Base-by-base conservation (phyloP, 2,329 filamentous ascomycete genomes). In the Esteya vermicola region DNA sequence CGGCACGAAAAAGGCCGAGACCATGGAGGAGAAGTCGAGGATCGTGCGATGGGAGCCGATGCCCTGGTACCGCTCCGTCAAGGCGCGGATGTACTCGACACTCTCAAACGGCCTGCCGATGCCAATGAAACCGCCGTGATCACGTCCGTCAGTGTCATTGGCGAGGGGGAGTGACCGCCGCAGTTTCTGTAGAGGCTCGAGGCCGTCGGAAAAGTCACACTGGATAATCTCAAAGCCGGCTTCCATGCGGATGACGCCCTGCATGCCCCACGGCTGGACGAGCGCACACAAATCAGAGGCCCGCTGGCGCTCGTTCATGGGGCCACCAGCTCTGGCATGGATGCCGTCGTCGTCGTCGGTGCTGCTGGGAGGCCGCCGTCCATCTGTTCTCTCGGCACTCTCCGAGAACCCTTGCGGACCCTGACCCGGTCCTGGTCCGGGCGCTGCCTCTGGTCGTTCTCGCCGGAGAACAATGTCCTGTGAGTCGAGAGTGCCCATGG, bases 401-500 rank as follows among this genome's bases (percentile, higher is more conserved):
- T 31, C 13, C n/a, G n/a, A n/a, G n/a, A n/a, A 14, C 27, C n/a
- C 12, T 30, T 14, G 28, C 9, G 10, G 9, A n/a, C 28, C 12
- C 28, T 31, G 12, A 5, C 28, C 18, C 7, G 5, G 28, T 8
- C 28, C 18, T 16, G 10, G 4, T 16, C n/a, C 18, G 28, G 3
- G 28, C 28, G 12, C 18, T 16, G 28, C n/a, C n/a, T n/a, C n/a
- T n/a, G n/a, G n/a, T n/a, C n/a, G n/a, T n/a, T n/a, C n/a, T n/a
- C n/a, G 20, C 19, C 26, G 37, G 33, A 19, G 41, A 27, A 85
- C 50, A 2, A 67, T 52, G 49, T 85, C 78, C 50, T 83, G 78
- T 0, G 72, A 66, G 50, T 85, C 80, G 6, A 84, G 61, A 0
- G 78, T 82, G 3, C 81, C 81, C 52, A 77, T 71, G 3, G 51